Percentiles rank a stretch among this genome's conserved stretches.
Conservation (phyloP, 805 yeast genomes). For the Metschnikowia shivogae region DNA sequence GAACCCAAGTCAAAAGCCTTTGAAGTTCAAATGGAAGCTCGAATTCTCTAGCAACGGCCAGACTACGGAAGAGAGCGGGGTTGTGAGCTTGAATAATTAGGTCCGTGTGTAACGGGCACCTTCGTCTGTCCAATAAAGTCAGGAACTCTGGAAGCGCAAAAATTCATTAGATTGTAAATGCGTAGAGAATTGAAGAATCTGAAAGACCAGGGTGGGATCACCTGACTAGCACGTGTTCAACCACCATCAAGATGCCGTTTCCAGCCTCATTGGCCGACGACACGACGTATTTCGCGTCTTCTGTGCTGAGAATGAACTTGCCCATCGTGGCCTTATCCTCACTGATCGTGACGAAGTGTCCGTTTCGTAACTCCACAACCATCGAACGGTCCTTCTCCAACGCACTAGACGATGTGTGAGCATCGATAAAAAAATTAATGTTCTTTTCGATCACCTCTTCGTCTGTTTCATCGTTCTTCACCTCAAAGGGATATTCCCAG, state of each 20-base stretch:
- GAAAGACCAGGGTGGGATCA: neutral
- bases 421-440: slow-evolving; percentile 52
- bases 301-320: neutral
- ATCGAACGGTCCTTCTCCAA: neutral
- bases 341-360: slow-evolving; percentile 5
- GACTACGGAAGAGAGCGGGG: slow-evolving; percentile 11
- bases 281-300: slow-evolving; percentile 25
- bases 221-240: slow-evolving; percentile 28
- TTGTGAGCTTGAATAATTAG: slow-evolving; percentile 9
- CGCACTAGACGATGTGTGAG: slow-evolving; percentile 43
- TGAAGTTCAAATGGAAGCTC: slow-evolving; percentile 75
- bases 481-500: slow-evolving; percentile 70
- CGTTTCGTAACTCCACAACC: slow-evolving; percentile 7
- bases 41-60: slow-evolving; percentile 38
- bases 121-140: neutral
- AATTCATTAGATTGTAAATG: neutral
- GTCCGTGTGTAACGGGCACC: neutral
- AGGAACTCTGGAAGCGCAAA: neutral
- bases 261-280: slow-evolving; percentile 29
- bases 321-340: slow-evolving; percentile 1
- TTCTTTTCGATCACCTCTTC: slow-evolving; percentile 46
- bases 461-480: slow-evolving; percentile 33
- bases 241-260: slow-evolving; percentile 37
- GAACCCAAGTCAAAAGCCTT: slow-evolving; percentile 30
- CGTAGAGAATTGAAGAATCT: neutral